These are phyloP conservation scores for Shiraia bambusicola DNA, from an alignment of 2,329 filamentous ascomycete species.

Conservation along the genomic window DNA sequence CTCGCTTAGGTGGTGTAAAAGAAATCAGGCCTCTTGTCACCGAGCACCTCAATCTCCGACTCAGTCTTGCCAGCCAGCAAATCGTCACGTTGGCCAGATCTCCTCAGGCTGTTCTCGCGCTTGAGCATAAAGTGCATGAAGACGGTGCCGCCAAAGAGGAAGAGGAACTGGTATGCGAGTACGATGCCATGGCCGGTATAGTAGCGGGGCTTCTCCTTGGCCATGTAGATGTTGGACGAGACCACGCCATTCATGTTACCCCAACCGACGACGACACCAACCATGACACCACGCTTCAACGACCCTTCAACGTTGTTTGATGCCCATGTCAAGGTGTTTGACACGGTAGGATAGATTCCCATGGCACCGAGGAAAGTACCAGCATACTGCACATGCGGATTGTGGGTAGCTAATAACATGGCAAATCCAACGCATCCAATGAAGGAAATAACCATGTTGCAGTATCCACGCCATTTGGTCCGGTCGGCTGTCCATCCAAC, in stretches of 20 bases:
- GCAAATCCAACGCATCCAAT: constrained; percentile 76
- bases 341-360: constrained; percentile 84
- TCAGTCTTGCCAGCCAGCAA: constrained; percentile 66
- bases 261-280: constrained; percentile 87
- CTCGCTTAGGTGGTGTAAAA: constrained; percentile 62
- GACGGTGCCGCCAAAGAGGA: constrained; percentile 69
- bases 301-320: constrained; percentile 91
- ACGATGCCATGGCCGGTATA: constrained; percentile 73
- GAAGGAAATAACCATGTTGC: constrained; percentile 72
- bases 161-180: constrained; percentile 70
- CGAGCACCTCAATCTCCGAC: constrained; percentile 65
- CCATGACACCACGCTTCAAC: constrained; percentile 84
- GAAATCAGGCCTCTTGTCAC: constrained; percentile 70
- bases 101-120: constrained; percentile 68
- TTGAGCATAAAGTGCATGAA: constrained; percentile 64
- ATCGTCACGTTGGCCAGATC: constrained; percentile 64
- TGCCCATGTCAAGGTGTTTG: constrained; percentile 85
- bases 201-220: constrained; percentile 64
- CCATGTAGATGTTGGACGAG: constrained; percentile 74
- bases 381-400: constrained; percentile 72
- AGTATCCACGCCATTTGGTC: constrained; percentile 71
- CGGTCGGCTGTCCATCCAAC: constrained; percentile 77
- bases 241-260: constrained; percentile 91
- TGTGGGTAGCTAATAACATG: constrained; percentile 70
- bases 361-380: constrained; percentile 82